Percentiles rank a stretch among this genome's conserved stretches.
These are phyloP conservation scores for Lactuca sativa DNA, from an alignment of 129 eudicot genomes.

Conservation along the genomic window DNA sequence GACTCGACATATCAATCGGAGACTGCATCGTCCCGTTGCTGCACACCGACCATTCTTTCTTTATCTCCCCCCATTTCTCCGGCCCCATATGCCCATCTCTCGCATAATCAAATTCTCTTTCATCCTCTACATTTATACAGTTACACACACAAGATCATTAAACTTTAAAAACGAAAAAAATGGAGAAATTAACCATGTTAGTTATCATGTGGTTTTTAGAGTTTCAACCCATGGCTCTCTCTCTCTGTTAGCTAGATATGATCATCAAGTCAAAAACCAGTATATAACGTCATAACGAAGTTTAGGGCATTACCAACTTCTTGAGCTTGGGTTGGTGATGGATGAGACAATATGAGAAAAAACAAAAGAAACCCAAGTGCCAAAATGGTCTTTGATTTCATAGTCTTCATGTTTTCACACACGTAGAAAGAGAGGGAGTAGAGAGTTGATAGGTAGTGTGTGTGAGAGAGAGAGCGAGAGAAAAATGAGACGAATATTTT, in stretches of 20 bases:
- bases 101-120: slow-evolving; percentile 50
- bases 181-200: too few relatives aligned
- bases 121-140: slow-evolving; percentile 43
- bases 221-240: too few relatives aligned
- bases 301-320: slow-evolving; percentile 49
- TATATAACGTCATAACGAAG: background rate
- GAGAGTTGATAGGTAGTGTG: background rate
- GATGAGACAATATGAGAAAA: slow-evolving; percentile 21
- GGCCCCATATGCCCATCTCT: slow-evolving; percentile 51
- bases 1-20: slow-evolving; percentile 55
- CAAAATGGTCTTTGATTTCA: slow-evolving; percentile 25
- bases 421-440: background rate
- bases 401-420: slow-evolving; percentile 16
- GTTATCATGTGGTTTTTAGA: too few relatives aligned
- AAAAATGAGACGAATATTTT: background rate
- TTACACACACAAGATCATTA: background rate
- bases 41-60: slow-evolving; percentile 57
- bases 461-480: background rate
- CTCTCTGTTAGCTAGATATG: too few relatives aligned
- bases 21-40: slow-evolving; percentile 58
- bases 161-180: too few relatives aligned
- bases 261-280: background rate
- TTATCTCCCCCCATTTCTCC: slow-evolving; percentile 49
- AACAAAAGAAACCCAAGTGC: slow-evolving; percentile 30
- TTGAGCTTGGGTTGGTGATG: slow-evolving; percentile 42